Evolutionary conservation across 148 eudicot genomes (phyloP).

Genomic region (Hydrangea macrophylla): DNA sequence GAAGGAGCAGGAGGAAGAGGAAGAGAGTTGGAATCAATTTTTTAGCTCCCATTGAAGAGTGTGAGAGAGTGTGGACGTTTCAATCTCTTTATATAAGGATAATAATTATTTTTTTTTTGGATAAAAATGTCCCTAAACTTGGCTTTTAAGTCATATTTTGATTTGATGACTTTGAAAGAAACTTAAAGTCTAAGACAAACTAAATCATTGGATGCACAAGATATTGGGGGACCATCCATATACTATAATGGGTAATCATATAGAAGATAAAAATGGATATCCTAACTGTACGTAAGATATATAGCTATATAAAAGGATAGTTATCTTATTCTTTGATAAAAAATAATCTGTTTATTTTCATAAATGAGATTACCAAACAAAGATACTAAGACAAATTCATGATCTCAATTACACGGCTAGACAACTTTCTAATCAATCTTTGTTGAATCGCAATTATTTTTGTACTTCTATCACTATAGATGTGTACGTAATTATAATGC

Average conservation of each 20-base stretch:
- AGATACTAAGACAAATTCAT: neutral
- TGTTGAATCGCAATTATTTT: neutral
- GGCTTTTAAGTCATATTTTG: neutral
- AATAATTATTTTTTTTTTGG: neutral
- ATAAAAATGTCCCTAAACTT: neutral
- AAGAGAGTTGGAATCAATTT: constrained; percentile 7
- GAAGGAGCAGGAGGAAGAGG: constrained; percentile 16
- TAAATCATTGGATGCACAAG: neutral
- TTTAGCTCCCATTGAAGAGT: constrained; percentile 11
- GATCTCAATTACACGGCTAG: too few species aligned
- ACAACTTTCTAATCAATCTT: too few species aligned
- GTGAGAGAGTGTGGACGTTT: neutral
- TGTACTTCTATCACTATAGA: too few species aligned
- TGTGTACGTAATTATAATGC: too few species aligned
- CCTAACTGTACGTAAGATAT: too few species aligned
- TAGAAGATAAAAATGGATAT: too few species aligned
- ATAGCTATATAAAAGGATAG: too few species aligned
- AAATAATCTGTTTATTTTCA: neutral
- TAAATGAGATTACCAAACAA: neutral
- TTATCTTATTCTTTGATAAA: too few species aligned
- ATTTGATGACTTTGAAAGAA: neutral
- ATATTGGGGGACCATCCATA: neutral
- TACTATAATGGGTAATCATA: neutral
- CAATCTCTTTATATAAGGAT: constrained; percentile 5
- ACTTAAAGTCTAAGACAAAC: neutral